phyloP scores from a whole-genome alignment of 305 asterid genomes.

The Withania somnifera region DNA sequence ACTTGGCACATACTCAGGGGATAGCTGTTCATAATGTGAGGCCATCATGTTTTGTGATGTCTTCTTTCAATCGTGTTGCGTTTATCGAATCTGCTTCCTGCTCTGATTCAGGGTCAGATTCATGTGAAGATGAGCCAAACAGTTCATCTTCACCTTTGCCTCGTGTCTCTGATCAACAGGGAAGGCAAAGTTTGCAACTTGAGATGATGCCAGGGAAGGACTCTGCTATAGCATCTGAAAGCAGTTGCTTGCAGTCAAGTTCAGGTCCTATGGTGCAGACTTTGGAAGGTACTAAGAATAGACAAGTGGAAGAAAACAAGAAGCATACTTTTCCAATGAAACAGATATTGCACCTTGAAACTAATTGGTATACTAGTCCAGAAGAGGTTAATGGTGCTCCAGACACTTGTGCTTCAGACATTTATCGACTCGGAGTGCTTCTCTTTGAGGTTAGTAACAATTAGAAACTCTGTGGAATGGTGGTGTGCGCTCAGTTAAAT shows the following conservation, averaged over 20 bases:
- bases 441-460: conserved; percentile 72
- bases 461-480: neutral
- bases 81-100: conserved; percentile 92
- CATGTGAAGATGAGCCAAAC: conserved; percentile 46
- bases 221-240: conserved; percentile 32
- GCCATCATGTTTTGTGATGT: conserved; percentile 90
- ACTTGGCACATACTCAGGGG: conserved; percentile 74
- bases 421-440: conserved; percentile 85
- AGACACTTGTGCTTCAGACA: conserved; percentile 63
- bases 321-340: conserved; percentile 37
- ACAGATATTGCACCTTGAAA: conserved; percentile 32
- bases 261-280: conserved; percentile 19
- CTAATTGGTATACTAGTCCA: conserved; percentile 37
- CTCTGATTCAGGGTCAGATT: conserved; percentile 71
- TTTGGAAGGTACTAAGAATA: conserved; percentile 5
- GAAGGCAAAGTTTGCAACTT: too few species aligned
- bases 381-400: conserved; percentile 50
- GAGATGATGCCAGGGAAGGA: conserved; percentile 12
- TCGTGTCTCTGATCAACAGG: too few species aligned
- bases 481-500: neutral
- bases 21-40: conserved; percentile 69
- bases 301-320: conserved; percentile 2
- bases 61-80: conserved; percentile 66
- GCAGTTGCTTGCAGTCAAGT: conserved; percentile 33
- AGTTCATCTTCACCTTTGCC: conserved; percentile 21